Percentiles rank a stretch among this genome's conserved stretches.
These are phyloP conservation scores for Aureobasidium pullulans DNA, from an alignment of 2,329 filamentous ascomycete species.

Conservation along the genomic window DNA sequence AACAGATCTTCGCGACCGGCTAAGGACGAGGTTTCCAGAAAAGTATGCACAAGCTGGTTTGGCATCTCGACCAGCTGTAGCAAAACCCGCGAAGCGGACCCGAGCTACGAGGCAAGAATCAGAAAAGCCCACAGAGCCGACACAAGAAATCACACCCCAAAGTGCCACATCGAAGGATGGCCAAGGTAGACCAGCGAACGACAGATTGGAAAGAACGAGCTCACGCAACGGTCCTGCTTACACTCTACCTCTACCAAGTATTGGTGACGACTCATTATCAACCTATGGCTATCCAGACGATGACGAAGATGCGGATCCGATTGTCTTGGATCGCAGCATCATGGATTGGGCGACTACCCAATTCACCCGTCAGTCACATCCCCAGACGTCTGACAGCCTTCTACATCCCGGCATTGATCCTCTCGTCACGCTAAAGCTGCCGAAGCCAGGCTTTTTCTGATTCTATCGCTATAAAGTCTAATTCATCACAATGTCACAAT, in stretches of 20 bases:
- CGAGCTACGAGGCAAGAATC: not conserved
- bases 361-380: not conserved
- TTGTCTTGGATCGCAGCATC: conserved; percentile 29
- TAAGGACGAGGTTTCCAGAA: conserved; percentile 52
- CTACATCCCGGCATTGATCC: conserved; percentile 20
- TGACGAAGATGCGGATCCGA: conserved; percentile 21
- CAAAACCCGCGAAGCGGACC: conserved; percentile 17
- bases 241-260: conserved; percentile 18
- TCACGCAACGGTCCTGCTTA: conserved; percentile 9
- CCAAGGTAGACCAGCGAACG: not conserved
- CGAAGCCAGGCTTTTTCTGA: conserved; percentile 12
- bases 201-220: not conserved
- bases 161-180: not conserved
- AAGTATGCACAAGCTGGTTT: conserved; percentile 46
- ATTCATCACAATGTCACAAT: too few species aligned
- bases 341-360: conserved; percentile 24
- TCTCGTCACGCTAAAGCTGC: conserved; percentile 21
- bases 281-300: conserved; percentile 19
- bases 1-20: conserved; percentile 55
- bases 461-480: too few species aligned
- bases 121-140: not conserved
- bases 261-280: conserved; percentile 23
- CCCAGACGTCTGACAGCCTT: not conserved
- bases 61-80: conserved; percentile 29
- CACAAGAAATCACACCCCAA: not conserved